Conservation (phyloP, 805 yeast species). For the Candida xiaguanensis region DNA sequence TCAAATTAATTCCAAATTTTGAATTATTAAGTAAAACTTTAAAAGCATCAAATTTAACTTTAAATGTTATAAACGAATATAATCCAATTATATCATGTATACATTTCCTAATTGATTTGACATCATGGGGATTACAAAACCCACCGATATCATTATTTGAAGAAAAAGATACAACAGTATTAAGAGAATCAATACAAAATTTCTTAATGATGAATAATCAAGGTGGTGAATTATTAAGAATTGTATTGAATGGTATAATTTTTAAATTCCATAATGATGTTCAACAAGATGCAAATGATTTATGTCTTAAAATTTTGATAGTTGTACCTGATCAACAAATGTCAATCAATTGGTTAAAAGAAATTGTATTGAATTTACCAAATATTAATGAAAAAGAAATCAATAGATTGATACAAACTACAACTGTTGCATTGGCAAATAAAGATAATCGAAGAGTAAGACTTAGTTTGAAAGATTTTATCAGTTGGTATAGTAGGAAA, state of each 20-base stretch:
- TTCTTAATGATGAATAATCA: conserved; percentile 41
- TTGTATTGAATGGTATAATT: conserved; percentile 63
- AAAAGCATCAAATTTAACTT: conserved; percentile 55
- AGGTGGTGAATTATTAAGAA: conserved; percentile 55
- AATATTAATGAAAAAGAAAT: conserved; percentile 67
- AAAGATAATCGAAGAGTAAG: conserved; percentile 74
- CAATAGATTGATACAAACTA: conserved; percentile 53
- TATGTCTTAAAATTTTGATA: conserved; percentile 60
- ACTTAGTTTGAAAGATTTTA: conserved; percentile 68
- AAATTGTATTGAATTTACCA: conserved; percentile 56
- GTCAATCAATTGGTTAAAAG: conserved; percentile 57
- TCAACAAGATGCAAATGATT: conserved; percentile 70
- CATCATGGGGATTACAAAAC: conserved; percentile 77
- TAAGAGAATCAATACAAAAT: conserved; percentile 46
- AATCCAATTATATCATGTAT: conserved; percentile 69
- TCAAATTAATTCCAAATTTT: conserved; percentile 42
- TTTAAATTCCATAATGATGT: conserved; percentile 68
- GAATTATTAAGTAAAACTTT: conserved; percentile 50
- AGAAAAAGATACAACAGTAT: conserved; percentile 48
- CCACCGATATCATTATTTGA: conserved; percentile 74
- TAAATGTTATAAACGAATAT: conserved; percentile 53
- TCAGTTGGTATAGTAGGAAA: conserved; percentile 78
- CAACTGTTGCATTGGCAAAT: conserved; percentile 58
- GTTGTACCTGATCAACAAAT: conserved; percentile 40
- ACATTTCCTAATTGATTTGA: conserved; percentile 75